Evolutionary conservation across 805 yeast species (phyloP).

Genomic region (Saturnispora ahearnii): DNA sequence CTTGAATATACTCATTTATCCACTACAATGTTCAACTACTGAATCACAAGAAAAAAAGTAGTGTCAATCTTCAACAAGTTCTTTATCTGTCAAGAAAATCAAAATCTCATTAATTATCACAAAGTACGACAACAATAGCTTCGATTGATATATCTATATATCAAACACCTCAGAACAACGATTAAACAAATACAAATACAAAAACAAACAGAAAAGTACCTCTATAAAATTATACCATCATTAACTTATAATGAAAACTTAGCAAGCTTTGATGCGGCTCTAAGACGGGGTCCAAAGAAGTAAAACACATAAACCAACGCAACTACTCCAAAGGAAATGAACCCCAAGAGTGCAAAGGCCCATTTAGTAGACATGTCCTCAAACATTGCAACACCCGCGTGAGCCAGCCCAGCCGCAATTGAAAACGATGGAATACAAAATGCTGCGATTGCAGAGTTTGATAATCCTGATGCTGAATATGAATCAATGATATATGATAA

Average conservation of each 20-base stretch:
- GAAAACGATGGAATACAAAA: slow-evolving; percentile 31
- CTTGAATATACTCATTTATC: slow-evolving; percentile 7
- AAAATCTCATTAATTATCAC: not conserved
- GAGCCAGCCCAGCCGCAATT: slow-evolving; percentile 29
- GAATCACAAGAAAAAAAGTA: not conserved
- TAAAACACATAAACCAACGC: slow-evolving; percentile 27
- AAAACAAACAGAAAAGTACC: not conserved
- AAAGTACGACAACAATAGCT: too few species aligned
- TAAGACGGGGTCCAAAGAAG: slow-evolving; percentile 27
- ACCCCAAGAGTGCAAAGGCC: slow-evolving; percentile 29
- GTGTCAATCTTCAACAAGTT: not conserved
- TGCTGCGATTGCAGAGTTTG: slow-evolving; percentile 30
- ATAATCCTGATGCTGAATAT: slow-evolving; percentile 26
- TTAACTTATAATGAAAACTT: slow-evolving; percentile 12
- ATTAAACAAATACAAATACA: too few species aligned
- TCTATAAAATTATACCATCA: not conserved
- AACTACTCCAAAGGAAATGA: slow-evolving; percentile 27
- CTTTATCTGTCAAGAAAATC: not conserved
- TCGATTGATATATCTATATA: not conserved
- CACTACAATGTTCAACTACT: not conserved
- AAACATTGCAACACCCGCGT: slow-evolving; percentile 33
- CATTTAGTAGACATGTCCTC: slow-evolving; percentile 29
- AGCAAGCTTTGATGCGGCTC: slow-evolving; percentile 26
- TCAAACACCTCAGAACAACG: not conserved
- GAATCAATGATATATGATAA: slow-evolving; percentile 29